These are phyloP conservation scores for Wallacemonas collosoma DNA, from an alignment of 208 protist genomes.

Conservation along the genomic window DNA sequence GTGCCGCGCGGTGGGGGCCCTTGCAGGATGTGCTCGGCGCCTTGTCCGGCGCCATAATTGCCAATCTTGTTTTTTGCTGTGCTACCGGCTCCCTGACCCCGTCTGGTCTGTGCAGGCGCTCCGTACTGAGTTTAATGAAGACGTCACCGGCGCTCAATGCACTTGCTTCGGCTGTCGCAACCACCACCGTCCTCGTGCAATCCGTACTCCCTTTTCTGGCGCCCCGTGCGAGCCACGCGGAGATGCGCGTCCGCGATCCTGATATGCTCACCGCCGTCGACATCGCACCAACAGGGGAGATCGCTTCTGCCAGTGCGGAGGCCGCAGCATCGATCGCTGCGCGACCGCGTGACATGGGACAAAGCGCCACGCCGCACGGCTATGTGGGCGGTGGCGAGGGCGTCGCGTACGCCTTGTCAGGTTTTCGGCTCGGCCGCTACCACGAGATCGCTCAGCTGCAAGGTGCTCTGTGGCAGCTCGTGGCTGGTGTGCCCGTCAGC, in stretches of 20 bases:
- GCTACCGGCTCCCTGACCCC: neutral
- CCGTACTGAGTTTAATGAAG: constrained; percentile 1
- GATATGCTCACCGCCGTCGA: neutral
- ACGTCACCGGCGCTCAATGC: constrained; percentile 1
- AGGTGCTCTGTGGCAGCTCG: constrained; percentile 29
- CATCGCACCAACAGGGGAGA: neutral
- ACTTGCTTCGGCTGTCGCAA: constrained; percentile 19
- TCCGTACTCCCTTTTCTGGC: constrained; percentile 5
- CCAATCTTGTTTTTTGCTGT: constrained; percentile 15
- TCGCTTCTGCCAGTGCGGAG: neutral
- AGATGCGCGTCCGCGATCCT: constrained; percentile 2
- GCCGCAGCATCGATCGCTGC: neutral
- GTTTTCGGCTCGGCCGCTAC: constrained; percentile 48
- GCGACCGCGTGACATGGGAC: too few species aligned
- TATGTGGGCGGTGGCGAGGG: constrained; percentile 45
- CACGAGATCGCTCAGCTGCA: constrained; percentile 33
- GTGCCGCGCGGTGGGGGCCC: constrained; percentile 1
- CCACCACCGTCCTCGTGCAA: constrained; percentile 16
- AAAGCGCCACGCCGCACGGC: neutral
- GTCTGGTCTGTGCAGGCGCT: constrained; percentile 2
- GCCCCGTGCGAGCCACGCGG: neutral
- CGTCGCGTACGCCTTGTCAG: constrained; percentile 51
- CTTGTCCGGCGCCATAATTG: constrained; percentile 10
- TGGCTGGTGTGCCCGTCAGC: constrained; percentile 1
- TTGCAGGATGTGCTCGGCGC: constrained; percentile 14